phyloP scores from a whole-genome alignment of 139 green algal species.

The Chlorokybus atmophyticus region DNA sequence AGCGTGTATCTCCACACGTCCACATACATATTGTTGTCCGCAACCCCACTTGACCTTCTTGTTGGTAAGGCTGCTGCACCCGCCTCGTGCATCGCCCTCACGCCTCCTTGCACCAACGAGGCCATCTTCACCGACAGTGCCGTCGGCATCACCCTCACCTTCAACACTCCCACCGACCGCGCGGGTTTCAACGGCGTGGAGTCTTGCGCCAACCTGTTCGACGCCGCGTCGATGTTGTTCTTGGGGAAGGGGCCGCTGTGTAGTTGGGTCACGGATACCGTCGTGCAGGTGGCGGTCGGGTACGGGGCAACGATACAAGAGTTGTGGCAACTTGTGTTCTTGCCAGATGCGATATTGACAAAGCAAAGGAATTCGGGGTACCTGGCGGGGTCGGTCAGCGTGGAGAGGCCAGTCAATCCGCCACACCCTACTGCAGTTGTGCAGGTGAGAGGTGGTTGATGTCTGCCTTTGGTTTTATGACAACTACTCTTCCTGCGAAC shows the following conservation, averaged over 20 bases:
- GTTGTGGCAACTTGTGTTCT: background rate
- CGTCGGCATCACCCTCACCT: background rate
- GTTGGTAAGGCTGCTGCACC: background rate
- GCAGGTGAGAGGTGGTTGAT: too few species aligned
- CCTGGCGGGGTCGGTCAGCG: too few species aligned
- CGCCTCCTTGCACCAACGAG: background rate
- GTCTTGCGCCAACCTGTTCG: background rate
- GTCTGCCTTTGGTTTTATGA: too few species aligned
- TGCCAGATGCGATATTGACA: background rate
- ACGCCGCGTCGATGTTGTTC: background rate
- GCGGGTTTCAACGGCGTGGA: background rate
- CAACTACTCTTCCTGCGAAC: too few species aligned
- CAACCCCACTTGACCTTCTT: background rate
- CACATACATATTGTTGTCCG: background rate
- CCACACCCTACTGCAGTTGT: too few species aligned
- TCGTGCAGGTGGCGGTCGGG: background rate
- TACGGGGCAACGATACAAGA: background rate
- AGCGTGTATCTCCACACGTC: background rate
- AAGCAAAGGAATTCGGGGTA: too few species aligned
- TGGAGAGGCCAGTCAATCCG: too few species aligned
- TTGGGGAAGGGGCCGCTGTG: background rate
- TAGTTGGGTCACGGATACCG: background rate
- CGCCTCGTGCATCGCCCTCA: background rate
- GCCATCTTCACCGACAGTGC: background rate
- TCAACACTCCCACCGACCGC: background rate